These are phyloP conservation scores for Talaromyces albobiverticillius DNA, from an alignment of 2,329 filamentous ascomycete species.

Conservation along the genomic window DNA sequence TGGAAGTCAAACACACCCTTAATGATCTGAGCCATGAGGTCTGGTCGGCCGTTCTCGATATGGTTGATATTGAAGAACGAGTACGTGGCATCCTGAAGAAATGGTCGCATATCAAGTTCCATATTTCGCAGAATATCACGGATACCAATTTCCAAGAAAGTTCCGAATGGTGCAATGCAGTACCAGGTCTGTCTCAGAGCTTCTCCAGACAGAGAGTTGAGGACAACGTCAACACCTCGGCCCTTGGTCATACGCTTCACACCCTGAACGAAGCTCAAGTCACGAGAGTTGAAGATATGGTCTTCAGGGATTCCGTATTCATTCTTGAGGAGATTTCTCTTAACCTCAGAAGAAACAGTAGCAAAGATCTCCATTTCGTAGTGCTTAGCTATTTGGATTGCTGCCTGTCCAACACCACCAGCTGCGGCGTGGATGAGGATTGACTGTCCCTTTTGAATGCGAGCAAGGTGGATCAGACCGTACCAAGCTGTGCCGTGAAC, in stretches of 20 bases:
- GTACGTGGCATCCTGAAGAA: slow-evolving; percentile 4
- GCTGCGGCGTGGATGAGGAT: slow-evolving; percentile 22
- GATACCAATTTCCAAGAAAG: slow-evolving; percentile 13
- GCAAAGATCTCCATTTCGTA: no score
- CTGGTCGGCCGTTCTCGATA: background rate
- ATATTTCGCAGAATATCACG: background rate
- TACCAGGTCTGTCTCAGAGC: slow-evolving; percentile 9
- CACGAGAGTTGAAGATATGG: background rate
- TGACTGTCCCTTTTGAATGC: no score
- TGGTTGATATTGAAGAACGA: background rate
- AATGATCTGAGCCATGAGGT: background rate
- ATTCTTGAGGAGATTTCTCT: slow-evolving; percentile 8
- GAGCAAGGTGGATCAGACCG: slow-evolving; percentile 11
- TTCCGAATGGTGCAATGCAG: slow-evolving; percentile 11
- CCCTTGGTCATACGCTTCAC: slow-evolving; percentile 1
- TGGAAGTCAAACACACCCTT: slow-evolving; percentile 18
- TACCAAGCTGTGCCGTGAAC: slow-evolving; percentile 15
- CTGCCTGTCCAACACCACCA: slow-evolving; percentile 18
- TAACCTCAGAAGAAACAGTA: slow-evolving; percentile 15
- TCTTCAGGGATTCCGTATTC: slow-evolving; percentile 2
- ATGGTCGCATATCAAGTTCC: background rate
- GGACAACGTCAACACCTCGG: slow-evolving; percentile 7
- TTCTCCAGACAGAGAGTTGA: slow-evolving; percentile 6
- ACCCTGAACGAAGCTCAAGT: slow-evolving; percentile 1
- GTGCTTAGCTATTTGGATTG: no score